phyloP scores from a whole-genome alignment of 768 basidiomycete species.

The Kwoniella dejecticola region DNA sequence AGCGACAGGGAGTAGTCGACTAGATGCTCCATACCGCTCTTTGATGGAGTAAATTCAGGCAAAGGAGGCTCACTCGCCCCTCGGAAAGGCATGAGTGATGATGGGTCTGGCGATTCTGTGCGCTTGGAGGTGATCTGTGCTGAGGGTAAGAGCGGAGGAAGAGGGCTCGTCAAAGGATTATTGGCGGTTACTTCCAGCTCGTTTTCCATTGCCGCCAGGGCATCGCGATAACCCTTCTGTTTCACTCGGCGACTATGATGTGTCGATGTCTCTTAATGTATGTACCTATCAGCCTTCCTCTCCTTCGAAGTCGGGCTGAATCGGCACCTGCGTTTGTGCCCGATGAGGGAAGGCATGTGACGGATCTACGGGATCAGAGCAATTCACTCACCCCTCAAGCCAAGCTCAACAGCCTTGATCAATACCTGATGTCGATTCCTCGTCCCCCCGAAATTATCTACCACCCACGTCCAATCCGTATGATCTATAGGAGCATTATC shows the following conservation, averaged over 20 bases:
- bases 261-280: conserved; percentile 11
- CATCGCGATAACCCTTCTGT: conserved; percentile 19
- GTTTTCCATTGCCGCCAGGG: conserved; percentile 5
- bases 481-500: conserved; percentile 18
- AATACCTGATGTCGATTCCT: conserved; percentile 44
- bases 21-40: not conserved
- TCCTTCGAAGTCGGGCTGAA: too few species aligned
- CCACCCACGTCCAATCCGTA: conserved; percentile 41
- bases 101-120: too few species aligned
- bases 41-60: not conserved
- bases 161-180: not conserved
- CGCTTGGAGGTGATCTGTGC: not conserved
- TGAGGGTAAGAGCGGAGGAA: conserved; percentile 4
- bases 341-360: not conserved
- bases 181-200: not conserved
- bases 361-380: not conserved
- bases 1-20: not conserved
- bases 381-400: conserved; percentile 36
- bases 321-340: too few species aligned
- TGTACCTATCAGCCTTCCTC: not conserved
- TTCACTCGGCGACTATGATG: conserved; percentile 9
- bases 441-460: conserved; percentile 32
- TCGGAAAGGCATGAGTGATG: too few species aligned
- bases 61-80: too few species aligned
- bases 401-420: conserved; percentile 43